phyloP scores from a whole-genome alignment of 805 yeast genomes.

The Debaryomyces tyrocola region DNA sequence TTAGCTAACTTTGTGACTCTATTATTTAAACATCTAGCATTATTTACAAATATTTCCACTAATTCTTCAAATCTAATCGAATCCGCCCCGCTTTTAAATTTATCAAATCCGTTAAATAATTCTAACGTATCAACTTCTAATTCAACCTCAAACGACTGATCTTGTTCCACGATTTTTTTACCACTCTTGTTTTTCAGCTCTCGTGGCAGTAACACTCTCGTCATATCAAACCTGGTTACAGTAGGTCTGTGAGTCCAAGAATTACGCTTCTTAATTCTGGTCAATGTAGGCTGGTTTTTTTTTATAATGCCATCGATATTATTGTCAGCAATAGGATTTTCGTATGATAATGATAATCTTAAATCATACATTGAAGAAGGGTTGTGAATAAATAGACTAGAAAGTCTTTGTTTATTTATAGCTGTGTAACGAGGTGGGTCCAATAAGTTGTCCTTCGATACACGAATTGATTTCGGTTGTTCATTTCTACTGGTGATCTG shows the following conservation, averaged over 20 bases:
- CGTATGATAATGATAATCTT: constrained; percentile 72
- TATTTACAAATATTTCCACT: constrained; percentile 45
- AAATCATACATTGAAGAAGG: constrained; percentile 80
- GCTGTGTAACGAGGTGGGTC: constrained; percentile 69
- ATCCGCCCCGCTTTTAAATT: constrained; percentile 37
- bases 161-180: constrained; percentile 35
- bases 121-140: constrained; percentile 41
- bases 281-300: constrained; percentile 52
- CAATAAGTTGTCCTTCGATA: constrained; percentile 58
- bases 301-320: constrained; percentile 51
- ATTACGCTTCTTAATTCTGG: constrained; percentile 70
- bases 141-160: constrained; percentile 38
- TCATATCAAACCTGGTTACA: constrained; percentile 69
- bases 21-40: constrained; percentile 44
- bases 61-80: constrained; percentile 42
- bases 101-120: constrained; percentile 42
- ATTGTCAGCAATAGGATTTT: constrained; percentile 67
- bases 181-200: constrained; percentile 39
- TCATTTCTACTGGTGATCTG: constrained; percentile 64
- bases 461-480: constrained; percentile 61
- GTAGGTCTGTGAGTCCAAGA: constrained; percentile 76
- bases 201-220: constrained; percentile 50
- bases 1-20: constrained; percentile 42
- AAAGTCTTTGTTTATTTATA: constrained; percentile 71
- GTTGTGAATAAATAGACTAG: constrained; percentile 67